Base-by-base conservation (phyloP, 2,329 filamentous ascomycete genomes). In the Didymella glomerata region DNA sequence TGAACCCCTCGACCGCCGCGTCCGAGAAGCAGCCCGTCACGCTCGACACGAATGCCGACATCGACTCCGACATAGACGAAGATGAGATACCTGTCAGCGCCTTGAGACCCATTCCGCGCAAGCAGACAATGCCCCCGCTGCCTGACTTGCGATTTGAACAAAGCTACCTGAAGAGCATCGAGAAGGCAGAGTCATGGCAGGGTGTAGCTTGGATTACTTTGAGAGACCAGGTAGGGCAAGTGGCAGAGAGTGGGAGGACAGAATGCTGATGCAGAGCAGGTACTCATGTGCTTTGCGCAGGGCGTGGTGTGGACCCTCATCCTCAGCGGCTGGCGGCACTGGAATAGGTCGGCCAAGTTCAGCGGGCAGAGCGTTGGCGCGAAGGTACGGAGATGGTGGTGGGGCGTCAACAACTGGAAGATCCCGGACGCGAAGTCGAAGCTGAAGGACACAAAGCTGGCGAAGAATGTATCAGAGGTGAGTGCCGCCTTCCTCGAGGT, bases 101-200 rank as follows among this genome's bases (percentile, higher is more conserved):
- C 5, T 77, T 93, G 50, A 82, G 82, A 42, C 84, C 81, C 3
- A 67, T 79, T 8, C 81, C 81, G n/a, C 82, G 87, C 46, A 77
- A 82, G 54, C 80, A 80, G 50, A 82, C 81, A 30, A 85, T 97
- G 72, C 93, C 93, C 46, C 87, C 87, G 3, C 76, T 90, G 46
- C 88, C 88, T 4, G 95, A 99, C 80, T 82, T 99, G 66, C 87
- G 95, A 42, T 98, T 98, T 79, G 95, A 99, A 81, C 95, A 99
- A 84, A 97, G 93, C 83, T 99, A 99, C 78, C 85, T 99, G 54
- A 90, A 91, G 69, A 96, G 93, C 79, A 90, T 99, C 68, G 86
- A 89, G 65, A 84, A 87, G 55, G 92, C 93, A 34, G 86, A 95
- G 66, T 88, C 87, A 24, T 93, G 89, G 88, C 89, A 90, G 81